phyloP scores from a whole-genome alignment of 1,139 yeast species.

The Suhomyces wounanorum region DNA sequence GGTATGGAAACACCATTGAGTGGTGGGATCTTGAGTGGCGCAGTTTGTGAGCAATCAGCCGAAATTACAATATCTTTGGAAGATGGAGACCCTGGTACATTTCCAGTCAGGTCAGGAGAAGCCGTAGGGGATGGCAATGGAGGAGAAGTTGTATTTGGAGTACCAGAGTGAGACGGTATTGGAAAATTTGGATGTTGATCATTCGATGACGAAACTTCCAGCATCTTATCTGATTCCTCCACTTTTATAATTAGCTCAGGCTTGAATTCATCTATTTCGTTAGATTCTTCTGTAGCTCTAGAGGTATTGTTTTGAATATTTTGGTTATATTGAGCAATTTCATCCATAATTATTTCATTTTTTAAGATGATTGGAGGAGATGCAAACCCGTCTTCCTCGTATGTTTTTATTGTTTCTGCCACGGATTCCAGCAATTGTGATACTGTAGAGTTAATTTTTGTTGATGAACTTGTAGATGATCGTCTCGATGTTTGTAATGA shows the following conservation, averaged over 20 bases:
- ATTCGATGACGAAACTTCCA: neutral
- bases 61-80: neutral
- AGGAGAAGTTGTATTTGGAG: neutral
- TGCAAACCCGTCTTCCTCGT: neutral
- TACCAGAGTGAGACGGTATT: neutral
- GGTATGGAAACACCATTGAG: conserved; percentile 4
- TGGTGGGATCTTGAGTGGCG: conserved; percentile 1
- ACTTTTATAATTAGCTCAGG: neutral
- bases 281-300: neutral
- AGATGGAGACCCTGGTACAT: neutral
- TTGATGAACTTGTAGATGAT: conserved; percentile 1
- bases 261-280: neutral
- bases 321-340: neutral
- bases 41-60: neutral
- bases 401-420: neutral
- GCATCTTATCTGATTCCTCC: neutral
- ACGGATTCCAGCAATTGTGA: neutral
- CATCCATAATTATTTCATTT: neutral
- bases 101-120: neutral
- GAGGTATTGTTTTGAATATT: conserved; percentile 1
- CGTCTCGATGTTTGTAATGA: conserved; percentile 1
- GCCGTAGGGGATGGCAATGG: neutral
- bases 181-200: neutral
- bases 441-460: neutral
- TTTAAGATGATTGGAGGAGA: neutral